Evolutionary conservation across 208 protist species (phyloP).

Genomic region (Acanthamoeba healyi): DNA sequence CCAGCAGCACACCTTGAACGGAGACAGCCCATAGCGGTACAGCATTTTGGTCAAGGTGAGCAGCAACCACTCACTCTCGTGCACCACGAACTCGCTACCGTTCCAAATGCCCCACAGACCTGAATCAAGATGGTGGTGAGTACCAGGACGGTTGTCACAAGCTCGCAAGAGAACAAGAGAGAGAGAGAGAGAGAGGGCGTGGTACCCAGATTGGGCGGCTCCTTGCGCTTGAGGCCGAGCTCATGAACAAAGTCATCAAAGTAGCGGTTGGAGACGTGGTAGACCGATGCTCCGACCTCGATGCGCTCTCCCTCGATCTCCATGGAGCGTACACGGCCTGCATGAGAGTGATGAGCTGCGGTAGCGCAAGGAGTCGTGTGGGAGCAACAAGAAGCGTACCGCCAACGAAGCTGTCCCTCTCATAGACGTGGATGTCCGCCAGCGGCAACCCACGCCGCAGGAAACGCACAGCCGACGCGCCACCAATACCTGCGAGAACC

Average conservation of each 20-base stretch:
- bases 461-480: not conserved
- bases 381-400: no score
- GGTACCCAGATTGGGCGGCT: conserved; percentile 17
- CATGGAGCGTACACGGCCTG: not conserved
- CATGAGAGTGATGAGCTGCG: not conserved
- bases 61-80: conserved; percentile 21
- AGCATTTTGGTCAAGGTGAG: conserved; percentile 30
- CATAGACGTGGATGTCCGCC: conserved; percentile 19
- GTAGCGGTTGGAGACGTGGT: conserved; percentile 41
- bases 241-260: conserved; percentile 1
- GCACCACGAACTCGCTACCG: conserved; percentile 24
- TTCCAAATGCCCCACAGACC: conserved; percentile 48
- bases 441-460: not conserved
- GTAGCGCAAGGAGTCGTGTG: not conserved
- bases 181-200: not conserved
- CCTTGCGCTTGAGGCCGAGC: conserved; percentile 8
- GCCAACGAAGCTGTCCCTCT: not conserved
- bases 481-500: not conserved
- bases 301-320: conserved; percentile 23
- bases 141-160: no score
- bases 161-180: not conserved
- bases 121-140: no score
- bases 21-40: conserved; percentile 41
- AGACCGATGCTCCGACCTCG: conserved; percentile 36
- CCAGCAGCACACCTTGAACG: not conserved